A percentile compares a stretch with the other conserved stretches of the same genome.
phyloP scores from a whole-genome alignment of 176 grass and related monocot species.

The Elymus sibiricus region DNA sequence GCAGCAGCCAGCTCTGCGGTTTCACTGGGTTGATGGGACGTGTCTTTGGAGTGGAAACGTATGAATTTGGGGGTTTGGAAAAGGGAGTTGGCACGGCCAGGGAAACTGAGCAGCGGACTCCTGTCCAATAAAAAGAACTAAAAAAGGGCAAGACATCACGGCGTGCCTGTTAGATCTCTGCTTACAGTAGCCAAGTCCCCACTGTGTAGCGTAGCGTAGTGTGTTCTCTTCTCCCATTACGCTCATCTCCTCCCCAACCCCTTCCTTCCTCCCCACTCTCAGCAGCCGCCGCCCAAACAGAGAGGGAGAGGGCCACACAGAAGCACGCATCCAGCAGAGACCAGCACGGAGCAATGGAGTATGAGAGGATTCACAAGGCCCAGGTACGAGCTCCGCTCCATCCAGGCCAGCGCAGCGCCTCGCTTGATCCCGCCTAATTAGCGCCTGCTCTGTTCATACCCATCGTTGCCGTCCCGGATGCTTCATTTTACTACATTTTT shows the following conservation, averaged over 20 bases:
- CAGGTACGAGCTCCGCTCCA: conserved; percentile 55
- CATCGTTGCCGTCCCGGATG: background rate
- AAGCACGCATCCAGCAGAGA: background rate
- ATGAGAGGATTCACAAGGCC: conserved; percentile 90
- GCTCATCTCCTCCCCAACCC: background rate
- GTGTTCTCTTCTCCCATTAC: background rate
- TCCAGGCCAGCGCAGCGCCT: background rate
- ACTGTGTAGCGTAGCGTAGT: background rate
- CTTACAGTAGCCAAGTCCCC: conserved; percentile 2
- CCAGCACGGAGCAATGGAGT: conserved; percentile 63
- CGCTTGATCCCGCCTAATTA: background rate
- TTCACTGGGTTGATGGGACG: conserved; percentile 7
- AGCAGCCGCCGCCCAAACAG: background rate
- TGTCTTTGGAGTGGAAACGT: background rate
- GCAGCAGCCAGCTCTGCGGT: background rate
- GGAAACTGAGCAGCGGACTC: conserved; percentile 17
- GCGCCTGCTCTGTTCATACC: background rate
- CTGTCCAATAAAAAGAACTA: conserved; percentile 3
- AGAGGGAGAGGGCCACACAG: background rate
- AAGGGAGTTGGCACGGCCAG: background rate
- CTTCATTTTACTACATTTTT: background rate
- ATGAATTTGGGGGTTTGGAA: too few species aligned
- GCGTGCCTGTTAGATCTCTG: conserved; percentile 33
- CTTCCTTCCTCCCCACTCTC: background rate
- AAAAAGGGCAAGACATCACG: conserved; percentile 25